phyloP scores from a whole-genome alignment of 768 basidiomycete genomes.

The Russula olivacea region DNA sequence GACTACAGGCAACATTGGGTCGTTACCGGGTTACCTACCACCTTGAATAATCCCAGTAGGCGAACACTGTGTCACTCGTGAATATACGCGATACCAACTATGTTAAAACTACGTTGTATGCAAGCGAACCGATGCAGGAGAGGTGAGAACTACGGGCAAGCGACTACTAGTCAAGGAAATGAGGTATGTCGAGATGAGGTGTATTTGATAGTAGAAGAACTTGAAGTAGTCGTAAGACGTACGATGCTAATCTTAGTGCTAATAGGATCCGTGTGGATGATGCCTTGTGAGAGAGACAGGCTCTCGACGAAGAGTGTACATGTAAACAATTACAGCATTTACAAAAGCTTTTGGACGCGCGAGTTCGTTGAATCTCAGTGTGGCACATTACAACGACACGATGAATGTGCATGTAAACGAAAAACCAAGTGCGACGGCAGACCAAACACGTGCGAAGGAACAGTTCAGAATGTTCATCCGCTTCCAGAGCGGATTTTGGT shows the following conservation, averaged over 20 bases:
- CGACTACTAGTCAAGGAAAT: neutral
- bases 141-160: neutral
- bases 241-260: constrained; percentile 9
- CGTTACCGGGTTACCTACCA: too few relatives aligned
- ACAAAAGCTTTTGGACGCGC: neutral
- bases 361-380: constrained; percentile 4
- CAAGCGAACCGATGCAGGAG: neutral
- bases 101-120: constrained; percentile 3
- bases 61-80: too few relatives aligned
- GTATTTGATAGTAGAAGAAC: constrained; percentile 1
- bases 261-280: constrained; percentile 21
- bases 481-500: constrained; percentile 23
- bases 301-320: constrained; percentile 11
- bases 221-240: constrained; percentile 1
- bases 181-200: constrained; percentile 1
- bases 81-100: neutral
- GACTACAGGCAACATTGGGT: too few relatives aligned
- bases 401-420: constrained; percentile 1
- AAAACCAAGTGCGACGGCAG: constrained; percentile 1
- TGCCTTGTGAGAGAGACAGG: neutral
- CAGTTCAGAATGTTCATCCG: constrained; percentile 8
- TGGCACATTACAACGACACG: neutral
- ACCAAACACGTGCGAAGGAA: neutral
- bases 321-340: constrained; percentile 16
- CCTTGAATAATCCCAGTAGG: neutral